These are phyloP conservation scores for Madurella mycetomatis DNA, from an alignment of 2,329 filamentous ascomycete genomes.

Conservation along the genomic window DNA sequence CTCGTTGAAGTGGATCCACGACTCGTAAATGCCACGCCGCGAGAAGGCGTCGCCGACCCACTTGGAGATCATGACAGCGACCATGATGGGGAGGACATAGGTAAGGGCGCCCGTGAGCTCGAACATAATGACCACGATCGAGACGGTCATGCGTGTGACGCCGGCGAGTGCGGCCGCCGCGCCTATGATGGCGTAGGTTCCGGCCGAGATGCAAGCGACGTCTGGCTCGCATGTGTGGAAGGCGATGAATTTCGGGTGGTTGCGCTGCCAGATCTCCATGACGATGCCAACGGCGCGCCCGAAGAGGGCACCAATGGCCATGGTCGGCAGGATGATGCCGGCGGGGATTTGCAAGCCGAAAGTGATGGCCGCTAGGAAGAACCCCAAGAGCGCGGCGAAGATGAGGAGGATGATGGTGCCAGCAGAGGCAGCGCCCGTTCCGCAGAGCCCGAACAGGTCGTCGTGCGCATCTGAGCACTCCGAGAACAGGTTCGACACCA, in stretches of 20 bases:
- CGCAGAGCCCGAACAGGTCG: slow-evolving; percentile 87
- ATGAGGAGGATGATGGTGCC: slow-evolving; percentile 79
- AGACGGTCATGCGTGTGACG: slow-evolving; percentile 93
- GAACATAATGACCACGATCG: slow-evolving; percentile 99
- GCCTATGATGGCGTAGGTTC: slow-evolving; percentile 93
- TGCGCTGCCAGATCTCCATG: slow-evolving; percentile 81
- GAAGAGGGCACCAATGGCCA: slow-evolving; percentile 89
- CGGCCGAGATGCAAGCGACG: slow-evolving; percentile 82
- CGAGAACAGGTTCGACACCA: slow-evolving; percentile 86
- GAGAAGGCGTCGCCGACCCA: slow-evolving; percentile 97
- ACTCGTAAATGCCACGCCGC: slow-evolving; percentile 90
- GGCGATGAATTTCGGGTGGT: slow-evolving; percentile 69
- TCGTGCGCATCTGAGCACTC: slow-evolving; percentile 80
- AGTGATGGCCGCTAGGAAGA: slow-evolving; percentile 79
- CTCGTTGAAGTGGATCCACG: slow-evolving; percentile 93
- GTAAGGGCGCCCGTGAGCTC: slow-evolving; percentile 94
- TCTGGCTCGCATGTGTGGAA: slow-evolving; percentile 83
- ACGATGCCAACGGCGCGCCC: slow-evolving; percentile 86
- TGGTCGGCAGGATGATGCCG: slow-evolving; percentile 91
- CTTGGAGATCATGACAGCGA: slow-evolving; percentile 96
- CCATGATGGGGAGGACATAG: slow-evolving; percentile 97
- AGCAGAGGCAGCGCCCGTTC: slow-evolving; percentile 75
- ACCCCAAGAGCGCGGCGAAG: slow-evolving; percentile 76
- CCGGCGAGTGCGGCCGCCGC: slow-evolving; percentile 92
- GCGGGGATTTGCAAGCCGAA: slow-evolving; percentile 94